Evolutionary conservation across 2,329 filamentous ascomycete genomes (phyloP).

Genomic region (Pseudogymnoascus pannorum): DNA sequence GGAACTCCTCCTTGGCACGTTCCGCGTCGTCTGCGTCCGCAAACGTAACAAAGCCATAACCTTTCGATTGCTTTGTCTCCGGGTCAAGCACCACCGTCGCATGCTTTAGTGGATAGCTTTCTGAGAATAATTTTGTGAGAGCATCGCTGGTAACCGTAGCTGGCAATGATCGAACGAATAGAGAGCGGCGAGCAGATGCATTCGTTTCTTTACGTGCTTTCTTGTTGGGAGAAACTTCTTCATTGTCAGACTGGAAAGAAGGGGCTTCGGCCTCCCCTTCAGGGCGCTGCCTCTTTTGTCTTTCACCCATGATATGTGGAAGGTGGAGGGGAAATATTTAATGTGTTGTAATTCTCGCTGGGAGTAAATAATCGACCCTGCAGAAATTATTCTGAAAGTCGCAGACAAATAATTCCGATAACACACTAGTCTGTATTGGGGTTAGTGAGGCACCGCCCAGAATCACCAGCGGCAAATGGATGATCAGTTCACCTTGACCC

Average conservation of each 20-base stretch:
- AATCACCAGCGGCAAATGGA: constrained; percentile 5
- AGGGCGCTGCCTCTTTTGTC: constrained; percentile 23
- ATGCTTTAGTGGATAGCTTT: constrained; percentile 91
- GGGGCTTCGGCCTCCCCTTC: constrained; percentile 19
- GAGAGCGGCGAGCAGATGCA: constrained; percentile 47
- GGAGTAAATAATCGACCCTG: constrained; percentile 9
- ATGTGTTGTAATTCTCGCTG: neutral
- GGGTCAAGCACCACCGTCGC: constrained; percentile 86
- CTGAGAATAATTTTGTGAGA: constrained; percentile 83
- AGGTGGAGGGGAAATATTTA: neutral
- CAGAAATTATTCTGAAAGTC: constrained; percentile 10
- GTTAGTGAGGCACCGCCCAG: constrained; percentile 9
- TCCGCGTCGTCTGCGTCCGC: constrained; percentile 86
- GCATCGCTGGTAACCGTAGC: constrained; percentile 70
- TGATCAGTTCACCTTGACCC: constrained; percentile 5
- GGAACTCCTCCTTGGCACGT: constrained; percentile 71
- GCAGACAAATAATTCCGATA: constrained; percentile 10
- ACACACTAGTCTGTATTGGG: neutral
- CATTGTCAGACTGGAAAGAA: constrained; percentile 15
- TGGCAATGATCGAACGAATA: constrained; percentile 88
- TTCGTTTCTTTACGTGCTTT: constrained; percentile 51
- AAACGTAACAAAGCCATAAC: constrained; percentile 96
- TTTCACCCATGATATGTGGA: constrained; percentile 8
- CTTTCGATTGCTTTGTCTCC: constrained; percentile 77
- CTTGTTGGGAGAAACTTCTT: constrained; percentile 37